Evolutionary conservation across 345 rosid genomes (phyloP).

Genomic region (Arabis alpina): DNA sequence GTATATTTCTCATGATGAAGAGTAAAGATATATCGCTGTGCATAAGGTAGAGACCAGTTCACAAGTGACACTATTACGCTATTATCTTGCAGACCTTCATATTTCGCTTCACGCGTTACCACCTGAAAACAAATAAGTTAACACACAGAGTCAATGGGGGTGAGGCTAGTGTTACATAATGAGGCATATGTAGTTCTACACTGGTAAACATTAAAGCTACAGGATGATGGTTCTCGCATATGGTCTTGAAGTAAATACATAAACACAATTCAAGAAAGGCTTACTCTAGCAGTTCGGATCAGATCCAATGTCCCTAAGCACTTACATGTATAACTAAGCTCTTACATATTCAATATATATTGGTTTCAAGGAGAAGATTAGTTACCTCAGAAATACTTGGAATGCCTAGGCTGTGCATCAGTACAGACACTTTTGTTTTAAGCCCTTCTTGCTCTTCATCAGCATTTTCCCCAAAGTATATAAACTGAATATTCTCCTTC

Average conservation of each 20-base stretch:
- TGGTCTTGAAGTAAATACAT: conserved; percentile 11
- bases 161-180: conserved; percentile 14
- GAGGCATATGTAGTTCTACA: neutral
- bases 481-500: conserved; percentile 59
- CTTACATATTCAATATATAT: conserved; percentile 20
- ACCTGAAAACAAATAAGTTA: conserved; percentile 49
- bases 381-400: conserved; percentile 83
- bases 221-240: conserved; percentile 9
- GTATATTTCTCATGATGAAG: conserved; percentile 60
- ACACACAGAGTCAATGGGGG: conserved; percentile 2
- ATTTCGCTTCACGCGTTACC: conserved; percentile 75
- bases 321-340: conserved; percentile 6
- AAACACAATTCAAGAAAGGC: conserved; percentile 28
- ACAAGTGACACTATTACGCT: conserved; percentile 59
- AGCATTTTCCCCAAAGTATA: conserved; percentile 63
- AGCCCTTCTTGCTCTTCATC: conserved; percentile 58
- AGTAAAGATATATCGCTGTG: conserved; percentile 79
- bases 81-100: conserved; percentile 56
- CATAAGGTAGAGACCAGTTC: conserved; percentile 93
- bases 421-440: conserved; percentile 52
- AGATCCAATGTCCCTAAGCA: conserved; percentile 6
- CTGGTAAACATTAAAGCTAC: conserved; percentile 29
- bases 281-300: conserved; percentile 6
- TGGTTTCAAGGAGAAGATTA: conserved; percentile 24
- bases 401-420: conserved; percentile 75